phyloP scores from a whole-genome alignment of 345 rosid species.

The Citrus cavaleriei region DNA sequence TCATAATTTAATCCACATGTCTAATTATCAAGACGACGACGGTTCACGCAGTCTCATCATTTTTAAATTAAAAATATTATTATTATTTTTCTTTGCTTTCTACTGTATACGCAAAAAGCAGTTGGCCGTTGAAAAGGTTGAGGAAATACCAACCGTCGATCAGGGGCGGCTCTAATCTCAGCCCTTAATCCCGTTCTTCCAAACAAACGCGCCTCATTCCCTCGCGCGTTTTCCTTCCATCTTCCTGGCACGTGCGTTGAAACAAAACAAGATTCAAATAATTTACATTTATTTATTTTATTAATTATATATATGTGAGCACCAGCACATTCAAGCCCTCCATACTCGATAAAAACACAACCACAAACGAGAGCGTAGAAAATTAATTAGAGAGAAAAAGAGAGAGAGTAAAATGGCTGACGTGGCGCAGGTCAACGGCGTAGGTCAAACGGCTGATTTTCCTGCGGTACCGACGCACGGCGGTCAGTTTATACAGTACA shows the following conservation, averaged over 20 bases:
- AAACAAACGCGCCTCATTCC: slow-evolving; percentile 2
- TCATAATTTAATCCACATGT: background rate
- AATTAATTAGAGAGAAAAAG: background rate
- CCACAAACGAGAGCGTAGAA: background rate
- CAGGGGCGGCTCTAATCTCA: slow-evolving; percentile 47
- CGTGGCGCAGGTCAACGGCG: slow-evolving; percentile 26
- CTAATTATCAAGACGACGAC: background rate
- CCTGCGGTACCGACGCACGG: slow-evolving; percentile 72
- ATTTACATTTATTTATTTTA: background rate
- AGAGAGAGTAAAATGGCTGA: slow-evolving; percentile 31
- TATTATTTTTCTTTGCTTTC: background rate
- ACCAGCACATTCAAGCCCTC: background rate
- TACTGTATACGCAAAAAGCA: background rate
- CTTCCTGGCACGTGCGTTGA: slow-evolving; percentile 59
- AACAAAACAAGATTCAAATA: slow-evolving; percentile 1
- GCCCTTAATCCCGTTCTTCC: slow-evolving; percentile 29
- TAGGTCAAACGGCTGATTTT: slow-evolving; percentile 55
- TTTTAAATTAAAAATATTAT: background rate
- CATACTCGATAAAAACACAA: background rate
- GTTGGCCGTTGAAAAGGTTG: slow-evolving; percentile 27
- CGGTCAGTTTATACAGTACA: slow-evolving; percentile 62
- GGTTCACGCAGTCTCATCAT: background rate
- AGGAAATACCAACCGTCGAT: slow-evolving; percentile 29
- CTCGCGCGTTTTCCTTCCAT: slow-evolving; percentile 40
- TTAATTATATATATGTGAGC: slow-evolving; percentile 2